Conservation (phyloP, 2,329 filamentous ascomycete species). For the Penicillium hesseltinei region DNA sequence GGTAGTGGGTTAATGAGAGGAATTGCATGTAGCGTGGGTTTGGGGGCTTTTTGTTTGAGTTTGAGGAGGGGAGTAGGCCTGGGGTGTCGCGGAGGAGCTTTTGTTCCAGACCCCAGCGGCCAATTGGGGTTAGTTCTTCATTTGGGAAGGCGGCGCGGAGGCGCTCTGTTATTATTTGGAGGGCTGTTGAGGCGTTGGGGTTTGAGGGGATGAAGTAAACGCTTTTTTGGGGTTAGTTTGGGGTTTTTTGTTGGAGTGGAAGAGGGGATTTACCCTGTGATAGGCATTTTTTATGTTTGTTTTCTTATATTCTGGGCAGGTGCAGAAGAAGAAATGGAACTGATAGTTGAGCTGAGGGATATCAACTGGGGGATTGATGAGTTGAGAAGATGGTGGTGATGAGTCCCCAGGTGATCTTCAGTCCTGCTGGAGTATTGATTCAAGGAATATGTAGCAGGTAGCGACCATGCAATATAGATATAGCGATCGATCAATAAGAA, state of each 20-base stretch:
- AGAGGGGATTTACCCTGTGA: slow-evolving; percentile 34
- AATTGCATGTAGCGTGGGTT: slow-evolving; percentile 44
- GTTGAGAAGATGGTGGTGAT: neutral
- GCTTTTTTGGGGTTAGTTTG: slow-evolving; percentile 22
- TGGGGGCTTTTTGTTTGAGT: slow-evolving; percentile 27
- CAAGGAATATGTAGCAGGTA: neutral
- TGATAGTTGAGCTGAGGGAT: neutral
- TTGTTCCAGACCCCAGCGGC: slow-evolving; percentile 44
- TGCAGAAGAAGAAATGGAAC: neutral
- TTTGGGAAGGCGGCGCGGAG: slow-evolving; percentile 39
- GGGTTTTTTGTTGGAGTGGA: neutral
- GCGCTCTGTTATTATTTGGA: slow-evolving; percentile 37
- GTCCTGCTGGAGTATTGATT: neutral
- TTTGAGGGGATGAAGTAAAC: slow-evolving; percentile 45
- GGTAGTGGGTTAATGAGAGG: slow-evolving; percentile 41
- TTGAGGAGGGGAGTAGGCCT: slow-evolving; percentile 38
- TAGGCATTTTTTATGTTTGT: slow-evolving; percentile 27
- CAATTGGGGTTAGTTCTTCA: slow-evolving; percentile 34
- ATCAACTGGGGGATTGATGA: neutral
- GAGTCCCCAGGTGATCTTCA: neutral
- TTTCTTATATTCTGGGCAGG: neutral
- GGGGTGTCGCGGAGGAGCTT: slow-evolving; percentile 46
- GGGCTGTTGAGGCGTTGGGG: slow-evolving; percentile 39
- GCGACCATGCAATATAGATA: neutral
- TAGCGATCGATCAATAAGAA: neutral